Evolutionary conservation across 2,329 filamentous ascomycete genomes (phyloP).

Genomic region (Nannizziopsis barbatae): DNA sequence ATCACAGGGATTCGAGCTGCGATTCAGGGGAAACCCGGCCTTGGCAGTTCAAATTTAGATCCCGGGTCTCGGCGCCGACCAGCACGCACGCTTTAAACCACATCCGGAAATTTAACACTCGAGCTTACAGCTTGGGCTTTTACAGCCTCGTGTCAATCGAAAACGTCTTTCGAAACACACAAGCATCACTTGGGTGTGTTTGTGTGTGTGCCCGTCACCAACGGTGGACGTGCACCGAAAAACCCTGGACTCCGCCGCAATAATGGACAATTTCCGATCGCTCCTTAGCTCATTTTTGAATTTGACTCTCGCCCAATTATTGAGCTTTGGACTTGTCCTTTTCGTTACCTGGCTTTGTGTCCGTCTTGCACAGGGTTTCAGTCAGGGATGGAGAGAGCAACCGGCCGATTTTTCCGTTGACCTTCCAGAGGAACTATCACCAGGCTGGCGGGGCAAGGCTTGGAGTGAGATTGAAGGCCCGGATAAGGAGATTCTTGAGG

Average conservation of each 20-base stretch:
- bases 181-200: background rate
- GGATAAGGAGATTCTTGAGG: conserved; percentile 28
- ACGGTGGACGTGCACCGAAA: background rate
- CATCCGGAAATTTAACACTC: too few relatives aligned
- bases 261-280: conserved; percentile 11
- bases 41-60: too few relatives aligned
- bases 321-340: conserved; percentile 6
- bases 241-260: background rate
- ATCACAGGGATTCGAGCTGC: too few relatives aligned
- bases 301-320: conserved; percentile 6
- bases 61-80: too few relatives aligned
- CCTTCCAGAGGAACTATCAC: conserved; percentile 26
- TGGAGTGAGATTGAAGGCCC: conserved; percentile 29
- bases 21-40: too few relatives aligned
- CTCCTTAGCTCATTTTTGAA: conserved; percentile 4
- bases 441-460: conserved; percentile 23
- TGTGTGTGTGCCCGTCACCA: background rate
- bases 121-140: background rate
- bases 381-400: conserved; percentile 22
- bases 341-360: conserved; percentile 7
- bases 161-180: background rate
- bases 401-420: conserved; percentile 31
- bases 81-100: too few relatives aligned
- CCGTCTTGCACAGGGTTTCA: conserved; percentile 7
- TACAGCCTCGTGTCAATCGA: too few relatives aligned